Conservation (phyloP, 495 filamentous ascomycete genomes). For the Bathelium albidoporum region DNA sequence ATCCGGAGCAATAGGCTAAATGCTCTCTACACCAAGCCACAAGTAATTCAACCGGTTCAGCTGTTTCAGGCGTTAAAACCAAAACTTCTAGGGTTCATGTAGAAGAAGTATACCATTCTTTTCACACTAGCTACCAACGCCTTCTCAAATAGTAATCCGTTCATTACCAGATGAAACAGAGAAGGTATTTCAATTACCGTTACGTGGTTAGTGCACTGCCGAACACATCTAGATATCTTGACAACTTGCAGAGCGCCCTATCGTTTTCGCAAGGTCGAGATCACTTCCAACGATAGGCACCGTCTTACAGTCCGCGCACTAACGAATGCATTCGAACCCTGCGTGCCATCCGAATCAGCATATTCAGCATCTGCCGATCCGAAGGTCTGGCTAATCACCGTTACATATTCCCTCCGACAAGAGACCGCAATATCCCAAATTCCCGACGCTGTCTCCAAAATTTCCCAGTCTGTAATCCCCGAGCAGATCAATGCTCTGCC, state of each 20-base stretch:
- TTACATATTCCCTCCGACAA: not conserved
- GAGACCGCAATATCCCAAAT: not conserved
- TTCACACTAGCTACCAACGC: not conserved
- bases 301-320: not conserved
- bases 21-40: too few relatives aligned
- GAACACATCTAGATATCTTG: not conserved
- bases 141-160: too few relatives aligned
- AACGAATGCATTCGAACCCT: not conserved
- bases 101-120: not conserved
- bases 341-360: not conserved
- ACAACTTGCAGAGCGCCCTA: not conserved
- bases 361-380: not conserved
- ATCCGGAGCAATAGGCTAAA: too few relatives aligned
- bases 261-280: not conserved
- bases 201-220: not conserved
- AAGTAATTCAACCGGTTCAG: not conserved
- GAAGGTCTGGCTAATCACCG: not conserved
- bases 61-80: not conserved
- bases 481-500: not conserved
- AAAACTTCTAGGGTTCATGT: not conserved
- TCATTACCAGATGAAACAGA: too few relatives aligned
- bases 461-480: slow-evolving; percentile 4
- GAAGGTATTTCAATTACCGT: not conserved
- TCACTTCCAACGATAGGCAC: not conserved
- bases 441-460: not conserved